A percentile compares a stretch with the other conserved stretches of the same genome.
Evolutionary conservation across 495 filamentous ascomycete species (phyloP).

Genomic region (Aspergillus egyptiacus): DNA sequence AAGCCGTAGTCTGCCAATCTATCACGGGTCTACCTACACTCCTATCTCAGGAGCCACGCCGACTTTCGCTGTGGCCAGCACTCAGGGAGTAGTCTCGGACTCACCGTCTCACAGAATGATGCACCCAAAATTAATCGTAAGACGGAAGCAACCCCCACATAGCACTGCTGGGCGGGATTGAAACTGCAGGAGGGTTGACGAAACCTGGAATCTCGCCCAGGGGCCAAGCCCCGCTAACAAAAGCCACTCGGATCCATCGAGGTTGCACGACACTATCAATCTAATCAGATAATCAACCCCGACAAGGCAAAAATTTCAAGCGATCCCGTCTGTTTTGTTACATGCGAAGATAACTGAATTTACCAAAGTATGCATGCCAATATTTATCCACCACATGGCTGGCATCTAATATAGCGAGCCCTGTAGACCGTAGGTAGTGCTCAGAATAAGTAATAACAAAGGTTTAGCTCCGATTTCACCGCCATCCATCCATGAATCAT

Average conservation of each 20-base stretch:
- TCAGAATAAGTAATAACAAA: too few relatives aligned
- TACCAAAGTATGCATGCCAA: too few relatives aligned
- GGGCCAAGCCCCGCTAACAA: conserved; percentile 1
- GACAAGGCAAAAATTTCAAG: neutral
- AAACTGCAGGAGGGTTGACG: neutral
- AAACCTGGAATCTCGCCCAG: neutral
- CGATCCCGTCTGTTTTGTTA: too few relatives aligned
- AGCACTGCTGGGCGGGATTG: neutral
- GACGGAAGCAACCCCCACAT: neutral
- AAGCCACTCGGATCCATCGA: neutral
- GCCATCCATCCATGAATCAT: too few relatives aligned
- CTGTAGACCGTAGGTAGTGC: too few relatives aligned
- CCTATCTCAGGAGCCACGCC: too few relatives aligned
- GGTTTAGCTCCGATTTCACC: too few relatives aligned
- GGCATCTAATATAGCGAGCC: too few relatives aligned
- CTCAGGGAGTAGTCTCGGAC: neutral
- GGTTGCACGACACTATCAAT: neutral
- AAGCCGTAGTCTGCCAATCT: neutral
- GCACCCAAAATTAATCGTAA: neutral
- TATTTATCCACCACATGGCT: too few relatives aligned
- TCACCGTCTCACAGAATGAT: neutral
- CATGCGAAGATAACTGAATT: neutral
- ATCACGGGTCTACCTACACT: too few relatives aligned
- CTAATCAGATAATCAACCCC: conserved; percentile 5
- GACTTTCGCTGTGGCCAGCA: neutral